Percentiles rank a stretch among this genome's conserved stretches.
Evolutionary conservation across 2,329 filamentous ascomycete species (phyloP).

Genomic region (Verticillium albo-atrum): DNA sequence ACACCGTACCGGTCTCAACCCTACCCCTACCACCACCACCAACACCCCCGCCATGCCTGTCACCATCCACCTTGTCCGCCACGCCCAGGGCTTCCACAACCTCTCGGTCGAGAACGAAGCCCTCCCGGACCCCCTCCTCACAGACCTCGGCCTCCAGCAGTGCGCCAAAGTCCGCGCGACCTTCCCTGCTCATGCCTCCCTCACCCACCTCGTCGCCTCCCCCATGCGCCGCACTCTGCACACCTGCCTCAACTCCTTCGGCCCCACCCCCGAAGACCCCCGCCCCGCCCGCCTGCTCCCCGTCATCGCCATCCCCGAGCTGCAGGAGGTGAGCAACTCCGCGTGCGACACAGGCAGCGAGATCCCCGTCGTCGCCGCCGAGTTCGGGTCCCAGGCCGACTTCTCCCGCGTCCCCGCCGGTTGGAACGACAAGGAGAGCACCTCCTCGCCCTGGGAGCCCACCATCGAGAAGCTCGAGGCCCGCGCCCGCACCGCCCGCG

Average conservation of each 20-base stretch:
- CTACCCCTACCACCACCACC: background rate
- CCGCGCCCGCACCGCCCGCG: slow-evolving; percentile 57
- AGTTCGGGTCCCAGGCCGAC: slow-evolving; percentile 63
- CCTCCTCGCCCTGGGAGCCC: slow-evolving; percentile 39
- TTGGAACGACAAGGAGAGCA: slow-evolving; percentile 66
- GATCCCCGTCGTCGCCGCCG: slow-evolving; percentile 45
- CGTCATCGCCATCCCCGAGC: slow-evolving; percentile 65
- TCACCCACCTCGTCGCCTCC: slow-evolving; percentile 72
- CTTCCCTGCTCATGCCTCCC: slow-evolving; percentile 61
- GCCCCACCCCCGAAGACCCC: slow-evolving; percentile 34
- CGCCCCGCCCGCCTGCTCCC: slow-evolving; percentile 26
- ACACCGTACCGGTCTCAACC: too few species aligned
- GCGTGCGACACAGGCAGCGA: slow-evolving; percentile 73
- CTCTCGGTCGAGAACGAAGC: slow-evolving; percentile 63
- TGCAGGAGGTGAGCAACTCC: slow-evolving; percentile 72
- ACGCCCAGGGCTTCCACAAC: slow-evolving; percentile 81
- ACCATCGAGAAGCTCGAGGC: slow-evolving; percentile 48
- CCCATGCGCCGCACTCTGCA: slow-evolving; percentile 77
- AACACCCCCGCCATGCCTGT: slow-evolving; percentile 35
- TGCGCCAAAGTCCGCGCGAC: slow-evolving; percentile 56
- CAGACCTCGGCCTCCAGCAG: slow-evolving; percentile 70
- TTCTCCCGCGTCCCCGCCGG: slow-evolving; percentile 53
- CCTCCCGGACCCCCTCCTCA: slow-evolving; percentile 75
- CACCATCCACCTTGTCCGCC: slow-evolving; percentile 64
- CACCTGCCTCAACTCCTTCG: slow-evolving; percentile 70